phyloP scores from a whole-genome alignment of 768 basidiomycete species.

The Daedaleopsis sinensis region DNA sequence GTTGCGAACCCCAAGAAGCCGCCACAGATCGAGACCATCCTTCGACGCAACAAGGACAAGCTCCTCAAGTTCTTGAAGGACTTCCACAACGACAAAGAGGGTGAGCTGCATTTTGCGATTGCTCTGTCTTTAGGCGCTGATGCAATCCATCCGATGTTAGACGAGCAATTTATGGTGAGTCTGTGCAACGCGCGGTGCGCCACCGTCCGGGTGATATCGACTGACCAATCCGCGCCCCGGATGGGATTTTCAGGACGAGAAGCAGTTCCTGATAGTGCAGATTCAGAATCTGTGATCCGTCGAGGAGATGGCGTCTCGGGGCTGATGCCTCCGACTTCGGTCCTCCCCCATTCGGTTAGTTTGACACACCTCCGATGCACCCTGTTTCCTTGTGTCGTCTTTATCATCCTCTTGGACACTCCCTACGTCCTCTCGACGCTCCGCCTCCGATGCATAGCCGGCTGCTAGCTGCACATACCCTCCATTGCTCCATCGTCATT shows the following conservation, averaged over 20 bases:
- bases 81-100: conserved; percentile 99
- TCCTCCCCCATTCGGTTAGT: conserved; percentile 4
- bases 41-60: conserved; percentile 94
- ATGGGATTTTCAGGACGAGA: conserved; percentile 68
- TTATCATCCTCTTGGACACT: neutral
- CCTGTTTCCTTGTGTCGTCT: conserved; percentile 1
- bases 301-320: neutral
- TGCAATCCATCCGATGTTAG: conserved; percentile 39
- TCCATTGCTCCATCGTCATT: conserved; percentile 1
- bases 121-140: neutral
- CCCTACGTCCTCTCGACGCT: neutral
- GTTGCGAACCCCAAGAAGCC: conserved; percentile 99
- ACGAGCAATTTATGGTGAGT: conserved; percentile 91
- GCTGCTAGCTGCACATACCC: neutral
- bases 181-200: neutral
- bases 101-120: conserved; percentile 40
- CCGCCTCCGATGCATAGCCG: neutral
- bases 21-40: conserved; percentile 87
- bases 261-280: conserved; percentile 93
- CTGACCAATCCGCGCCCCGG: neutral
- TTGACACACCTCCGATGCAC: conserved; percentile 3
- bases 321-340: neutral
- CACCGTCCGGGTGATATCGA: conserved; percentile 3
- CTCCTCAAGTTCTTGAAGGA: conserved; percentile 84
- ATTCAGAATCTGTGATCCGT: conserved; percentile 67